These are phyloP conservation scores for Anastatica hierochuntica DNA, from an alignment of 345 rosid species.

Conservation along the genomic window DNA sequence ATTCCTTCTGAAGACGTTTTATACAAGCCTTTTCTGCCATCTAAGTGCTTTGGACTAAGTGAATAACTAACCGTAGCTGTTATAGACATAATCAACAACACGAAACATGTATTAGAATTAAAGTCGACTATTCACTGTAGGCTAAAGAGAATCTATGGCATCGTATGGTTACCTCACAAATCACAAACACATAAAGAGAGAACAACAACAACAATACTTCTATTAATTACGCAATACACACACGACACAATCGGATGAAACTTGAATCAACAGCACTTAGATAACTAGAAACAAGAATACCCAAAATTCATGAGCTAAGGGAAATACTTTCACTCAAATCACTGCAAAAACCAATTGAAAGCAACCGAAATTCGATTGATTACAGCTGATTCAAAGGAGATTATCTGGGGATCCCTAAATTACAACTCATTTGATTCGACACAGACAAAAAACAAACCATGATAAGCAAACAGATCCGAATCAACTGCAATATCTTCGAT, in stretches of 20 bases:
- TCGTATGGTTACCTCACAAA: background rate
- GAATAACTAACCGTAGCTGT: background rate
- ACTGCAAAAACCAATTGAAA: background rate
- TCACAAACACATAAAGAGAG: background rate
- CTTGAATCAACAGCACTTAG: background rate
- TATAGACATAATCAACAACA: conserved; percentile 1
- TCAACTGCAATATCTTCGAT: background rate
- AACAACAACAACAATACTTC: background rate
- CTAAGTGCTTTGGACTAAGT: background rate
- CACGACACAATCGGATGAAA: background rate
- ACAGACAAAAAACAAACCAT: background rate
- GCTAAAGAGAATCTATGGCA: background rate
- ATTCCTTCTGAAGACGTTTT: conserved; percentile 95
- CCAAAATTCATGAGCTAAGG: conserved; percentile 1
- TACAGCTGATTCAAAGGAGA: background rate
- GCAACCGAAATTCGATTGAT: background rate
- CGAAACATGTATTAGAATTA: background rate
- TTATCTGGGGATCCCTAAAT: background rate
- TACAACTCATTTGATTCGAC: too few relatives aligned
- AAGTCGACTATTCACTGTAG: background rate
- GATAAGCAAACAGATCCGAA: background rate
- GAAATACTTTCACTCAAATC: background rate
- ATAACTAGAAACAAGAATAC: background rate
- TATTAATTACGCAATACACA: too few relatives aligned
- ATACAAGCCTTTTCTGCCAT: conserved; percentile 95